These are phyloP conservation scores for Pythium plurisporium DNA, from an alignment of 352 stramenopile genomes.

Conservation along the genomic window DNA sequence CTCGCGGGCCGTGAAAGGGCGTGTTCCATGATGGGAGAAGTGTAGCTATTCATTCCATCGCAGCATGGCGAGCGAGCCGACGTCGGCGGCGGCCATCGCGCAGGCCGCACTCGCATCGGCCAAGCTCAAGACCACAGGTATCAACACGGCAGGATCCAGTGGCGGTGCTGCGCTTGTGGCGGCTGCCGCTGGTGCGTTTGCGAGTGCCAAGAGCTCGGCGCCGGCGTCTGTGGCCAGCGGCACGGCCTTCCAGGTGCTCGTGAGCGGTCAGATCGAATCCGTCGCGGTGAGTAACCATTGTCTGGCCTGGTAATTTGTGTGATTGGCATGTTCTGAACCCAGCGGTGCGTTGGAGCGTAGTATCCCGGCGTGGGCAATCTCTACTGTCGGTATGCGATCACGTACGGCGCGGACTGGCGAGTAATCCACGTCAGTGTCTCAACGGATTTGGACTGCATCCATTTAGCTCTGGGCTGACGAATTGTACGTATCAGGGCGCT, in stretches of 20 bases:
- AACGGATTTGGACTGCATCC: no score
- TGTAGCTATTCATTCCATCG: conserved; percentile 4
- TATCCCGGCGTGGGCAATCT: conserved; percentile 80
- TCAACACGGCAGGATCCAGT: neutral
- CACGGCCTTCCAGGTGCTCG: conserved; percentile 51
- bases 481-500: conserved; percentile 58
- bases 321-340: neutral
- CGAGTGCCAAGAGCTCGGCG: neutral
- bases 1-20: conserved; percentile 15
- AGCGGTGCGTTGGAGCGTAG: conserved; percentile 21
- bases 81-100: neutral
- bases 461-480: no score
- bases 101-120: conserved; percentile 1
- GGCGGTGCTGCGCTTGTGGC: neutral
- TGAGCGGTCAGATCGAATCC: conserved; percentile 54
- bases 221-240: neutral
- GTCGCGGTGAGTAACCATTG: conserved; percentile 34
- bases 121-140: neutral
- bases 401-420: conserved; percentile 90
- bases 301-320: neutral
- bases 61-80: neutral
- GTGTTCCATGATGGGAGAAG: conserved; percentile 1
- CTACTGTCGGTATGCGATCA: conserved; percentile 92
- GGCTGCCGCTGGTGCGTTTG: neutral
- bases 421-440: conserved; percentile 83